phyloP scores from a whole-genome alignment of 208 protist genomes.

The Giardia duodenalis region DNA sequence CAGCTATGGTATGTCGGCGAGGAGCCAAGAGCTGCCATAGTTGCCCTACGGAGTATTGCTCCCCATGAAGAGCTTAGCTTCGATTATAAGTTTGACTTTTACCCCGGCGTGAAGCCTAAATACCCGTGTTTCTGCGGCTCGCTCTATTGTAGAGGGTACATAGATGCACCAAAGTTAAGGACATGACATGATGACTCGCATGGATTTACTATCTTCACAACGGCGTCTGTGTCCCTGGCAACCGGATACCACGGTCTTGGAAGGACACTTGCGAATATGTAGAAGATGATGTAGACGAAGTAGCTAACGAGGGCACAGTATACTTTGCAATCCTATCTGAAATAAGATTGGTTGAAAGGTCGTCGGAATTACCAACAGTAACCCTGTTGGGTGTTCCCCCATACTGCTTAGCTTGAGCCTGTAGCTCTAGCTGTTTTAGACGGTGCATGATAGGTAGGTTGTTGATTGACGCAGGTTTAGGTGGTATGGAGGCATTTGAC shows the following conservation, averaged over 20 bases:
- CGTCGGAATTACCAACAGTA: not conserved
- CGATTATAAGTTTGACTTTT: slow-evolving; percentile 31
- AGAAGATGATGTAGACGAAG: not conserved
- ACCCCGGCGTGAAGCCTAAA: not conserved
- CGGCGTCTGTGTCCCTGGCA: too few species aligned
- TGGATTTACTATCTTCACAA: too few species aligned
- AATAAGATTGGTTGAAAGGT: not conserved
- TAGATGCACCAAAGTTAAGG: slow-evolving; percentile 10
- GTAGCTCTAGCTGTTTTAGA: not conserved
- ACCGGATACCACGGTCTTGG: too few species aligned
- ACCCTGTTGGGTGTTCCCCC: not conserved
- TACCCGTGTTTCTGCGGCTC: not conserved
- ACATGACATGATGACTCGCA: too few species aligned
- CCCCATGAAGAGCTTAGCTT: slow-evolving; percentile 51
- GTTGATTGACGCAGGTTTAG: not conserved
- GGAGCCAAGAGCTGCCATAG: slow-evolving; percentile 47
- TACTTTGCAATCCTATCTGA: not conserved
- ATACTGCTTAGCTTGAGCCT: not conserved
- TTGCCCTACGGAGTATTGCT: slow-evolving; percentile 44
- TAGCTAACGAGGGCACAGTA: not conserved
- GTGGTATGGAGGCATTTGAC: not conserved
- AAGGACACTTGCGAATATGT: too few species aligned
- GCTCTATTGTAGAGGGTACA: not conserved
- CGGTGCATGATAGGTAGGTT: not conserved
- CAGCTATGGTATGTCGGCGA: slow-evolving; percentile 42